Percentiles rank a stretch among this genome's conserved stretches.
These are phyloP conservation scores for Metschnikowia bowlesiae DNA, from an alignment of 805 yeast genomes.

Conservation along the genomic window DNA sequence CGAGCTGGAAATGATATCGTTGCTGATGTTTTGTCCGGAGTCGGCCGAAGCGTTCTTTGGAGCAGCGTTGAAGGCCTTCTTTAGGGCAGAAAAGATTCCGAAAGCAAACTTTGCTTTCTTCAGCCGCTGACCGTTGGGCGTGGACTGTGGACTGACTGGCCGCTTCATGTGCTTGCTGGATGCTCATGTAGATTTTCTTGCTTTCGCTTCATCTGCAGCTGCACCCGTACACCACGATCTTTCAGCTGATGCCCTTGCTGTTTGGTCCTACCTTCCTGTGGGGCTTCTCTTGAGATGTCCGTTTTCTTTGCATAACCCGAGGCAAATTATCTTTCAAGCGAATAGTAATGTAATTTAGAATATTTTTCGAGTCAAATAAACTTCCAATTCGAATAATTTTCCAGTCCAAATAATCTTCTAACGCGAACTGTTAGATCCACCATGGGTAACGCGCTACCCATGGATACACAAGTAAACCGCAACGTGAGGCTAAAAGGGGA, in stretches of 20 bases:
- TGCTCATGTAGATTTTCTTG: neutral
- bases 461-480: too few species aligned
- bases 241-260: neutral
- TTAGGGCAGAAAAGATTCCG: slow-evolving; percentile 13
- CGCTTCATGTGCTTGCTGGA: slow-evolving; percentile 12
- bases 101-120: slow-evolving; percentile 11
- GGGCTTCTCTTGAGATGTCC: too few species aligned
- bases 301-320: neutral
- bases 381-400: too few species aligned
- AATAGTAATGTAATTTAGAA: too few species aligned
- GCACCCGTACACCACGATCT: slow-evolving; percentile 2
- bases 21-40: neutral
- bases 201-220: neutral
- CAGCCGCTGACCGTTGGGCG: slow-evolving; percentile 4
- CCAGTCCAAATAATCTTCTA: too few species aligned
- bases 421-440: too few species aligned
- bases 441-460: too few species aligned
- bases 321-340: too few species aligned
- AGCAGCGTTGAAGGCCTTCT: slow-evolving; percentile 2
- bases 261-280: too few species aligned
- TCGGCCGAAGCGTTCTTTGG: neutral
- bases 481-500: too few species aligned
- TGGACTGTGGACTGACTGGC: slow-evolving; percentile 15
- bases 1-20: neutral
- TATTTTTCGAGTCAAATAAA: too few species aligned